These are phyloP conservation scores for Geosmithia flava DNA, from an alignment of 2,329 filamentous ascomycete species.

Conservation along the genomic window DNA sequence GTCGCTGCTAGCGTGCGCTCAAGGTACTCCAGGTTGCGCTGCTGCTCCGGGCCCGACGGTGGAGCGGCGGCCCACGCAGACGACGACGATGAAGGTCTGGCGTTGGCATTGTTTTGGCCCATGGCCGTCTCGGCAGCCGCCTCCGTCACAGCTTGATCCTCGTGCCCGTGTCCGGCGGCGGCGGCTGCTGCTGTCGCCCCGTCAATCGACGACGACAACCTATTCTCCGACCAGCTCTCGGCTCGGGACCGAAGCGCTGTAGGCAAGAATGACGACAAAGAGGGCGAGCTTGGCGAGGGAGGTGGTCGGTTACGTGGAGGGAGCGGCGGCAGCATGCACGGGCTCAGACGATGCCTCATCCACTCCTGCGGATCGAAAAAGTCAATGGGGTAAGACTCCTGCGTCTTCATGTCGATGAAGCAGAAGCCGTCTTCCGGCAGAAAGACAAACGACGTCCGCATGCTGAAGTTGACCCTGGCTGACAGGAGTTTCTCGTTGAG, in stretches of 20 bases:
- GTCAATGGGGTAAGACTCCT: slow-evolving; percentile 69
- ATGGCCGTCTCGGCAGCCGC: background rate
- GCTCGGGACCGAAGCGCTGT: slow-evolving; percentile 30
- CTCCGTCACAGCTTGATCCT: background rate
- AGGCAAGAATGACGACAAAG: slow-evolving; percentile 33
- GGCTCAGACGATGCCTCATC: slow-evolving; percentile 67
- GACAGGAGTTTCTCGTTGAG: slow-evolving; percentile 83
- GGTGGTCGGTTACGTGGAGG: slow-evolving; percentile 37
- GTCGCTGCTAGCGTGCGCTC: slow-evolving; percentile 59
- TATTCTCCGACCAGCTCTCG: slow-evolving; percentile 26
- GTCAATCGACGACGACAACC: background rate
- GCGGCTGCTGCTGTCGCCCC: background rate
- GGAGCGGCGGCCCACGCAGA: background rate
- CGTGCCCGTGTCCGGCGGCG: background rate
- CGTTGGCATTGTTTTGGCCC: background rate
- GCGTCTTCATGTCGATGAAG: slow-evolving; percentile 73
- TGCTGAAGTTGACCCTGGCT: slow-evolving; percentile 84
- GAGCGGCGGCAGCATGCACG: slow-evolving; percentile 58
- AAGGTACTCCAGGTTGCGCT: slow-evolving; percentile 50
- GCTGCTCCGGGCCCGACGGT: slow-evolving; percentile 12
- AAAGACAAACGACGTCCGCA: slow-evolving; percentile 75
- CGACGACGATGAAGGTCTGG: background rate
- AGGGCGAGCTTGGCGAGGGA: slow-evolving; percentile 16
- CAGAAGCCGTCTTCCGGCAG: slow-evolving; percentile 79
- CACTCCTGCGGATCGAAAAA: slow-evolving; percentile 74